phyloP scores from a whole-genome alignment of 2,329 filamentous ascomycete species.

The Ophiognomonia clavigignenti-juglandacearum region DNA sequence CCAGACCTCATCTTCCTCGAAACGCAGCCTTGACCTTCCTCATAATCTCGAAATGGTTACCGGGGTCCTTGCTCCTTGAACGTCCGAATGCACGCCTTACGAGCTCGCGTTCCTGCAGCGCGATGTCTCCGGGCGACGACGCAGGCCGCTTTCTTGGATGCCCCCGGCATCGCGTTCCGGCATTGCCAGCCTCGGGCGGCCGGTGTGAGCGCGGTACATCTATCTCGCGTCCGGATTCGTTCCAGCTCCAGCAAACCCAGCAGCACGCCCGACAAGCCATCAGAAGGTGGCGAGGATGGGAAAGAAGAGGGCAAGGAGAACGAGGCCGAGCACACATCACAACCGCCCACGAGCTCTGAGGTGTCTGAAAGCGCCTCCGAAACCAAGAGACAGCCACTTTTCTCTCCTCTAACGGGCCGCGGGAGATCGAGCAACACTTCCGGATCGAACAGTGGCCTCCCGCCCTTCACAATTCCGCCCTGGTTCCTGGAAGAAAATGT shows the following conservation, averaged over 20 bases:
- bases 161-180: neutral
- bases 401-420: constrained; percentile 6
- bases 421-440: constrained; percentile 1
- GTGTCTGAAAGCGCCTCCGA: constrained; percentile 7
- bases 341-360: constrained; percentile 8
- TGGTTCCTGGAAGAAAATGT: constrained; percentile 53
- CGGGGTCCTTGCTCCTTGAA: constrained; percentile 8
- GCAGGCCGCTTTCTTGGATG: neutral
- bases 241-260: constrained; percentile 10
- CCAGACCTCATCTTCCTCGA: no score
- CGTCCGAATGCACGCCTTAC: constrained; percentile 16
- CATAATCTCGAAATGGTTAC: constrained; percentile 14
- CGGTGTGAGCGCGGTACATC: neutral
- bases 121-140: constrained; percentile 11
- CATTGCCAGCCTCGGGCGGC: no score
- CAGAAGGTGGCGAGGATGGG: constrained; percentile 6
- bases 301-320: constrained; percentile 8
- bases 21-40: neutral
- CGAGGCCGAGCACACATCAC: constrained; percentile 9
- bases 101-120: constrained; percentile 13
- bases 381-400: constrained; percentile 8
- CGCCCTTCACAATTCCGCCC: constrained; percentile 49
- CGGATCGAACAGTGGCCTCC: constrained; percentile 26
- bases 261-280: constrained; percentile 8
- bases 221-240: neutral